Evolutionary conservation across 1,284 basidiomycete genomes (phyloP).

Genomic region (Anthracocystis walkeri): DNA sequence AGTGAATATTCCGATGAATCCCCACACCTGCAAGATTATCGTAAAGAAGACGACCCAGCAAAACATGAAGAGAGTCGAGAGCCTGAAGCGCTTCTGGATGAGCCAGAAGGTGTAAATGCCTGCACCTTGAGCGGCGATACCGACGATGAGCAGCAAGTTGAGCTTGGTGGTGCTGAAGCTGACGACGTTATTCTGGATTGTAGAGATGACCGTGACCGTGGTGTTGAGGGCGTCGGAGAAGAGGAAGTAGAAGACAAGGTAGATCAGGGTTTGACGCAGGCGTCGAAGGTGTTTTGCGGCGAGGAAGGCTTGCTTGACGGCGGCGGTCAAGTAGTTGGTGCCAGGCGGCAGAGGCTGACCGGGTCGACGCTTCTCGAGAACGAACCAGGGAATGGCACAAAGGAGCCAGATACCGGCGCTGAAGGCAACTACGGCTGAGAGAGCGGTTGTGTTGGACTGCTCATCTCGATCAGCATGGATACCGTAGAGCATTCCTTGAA

Average conservation of each 20-base stretch:
- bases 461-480: slow-evolving; percentile 71
- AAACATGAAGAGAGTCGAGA: slow-evolving; percentile 76
- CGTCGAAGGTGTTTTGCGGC: slow-evolving; percentile 28
- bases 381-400: slow-evolving; percentile 81
- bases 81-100: slow-evolving; percentile 80
- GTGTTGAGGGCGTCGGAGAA: slow-evolving; percentile 82
- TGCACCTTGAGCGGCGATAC: slow-evolving; percentile 79
- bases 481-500: slow-evolving; percentile 81
- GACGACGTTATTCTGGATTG: slow-evolving; percentile 83
- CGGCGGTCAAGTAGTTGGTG: slow-evolving; percentile 76
- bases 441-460: slow-evolving; percentile 72
- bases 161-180: slow-evolving; percentile 77
- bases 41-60: slow-evolving; percentile 81
- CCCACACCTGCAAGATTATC: slow-evolving; percentile 83
- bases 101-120: slow-evolving; percentile 80
- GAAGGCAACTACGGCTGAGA: slow-evolving; percentile 61
- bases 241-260: slow-evolving; percentile 78
- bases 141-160: slow-evolving; percentile 80
- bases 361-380: slow-evolving; percentile 69
- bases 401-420: slow-evolving; percentile 75
- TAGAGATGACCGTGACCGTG: slow-evolving; percentile 82
- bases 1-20: slow-evolving; percentile 87
- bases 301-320: slow-evolving; percentile 67
- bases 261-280: slow-evolving; percentile 69
- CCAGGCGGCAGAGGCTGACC: slow-evolving; percentile 75